These are phyloP conservation scores for Globisporangium carolinianum DNA, from an alignment of 352 stramenopile genomes.

Conservation along the genomic window DNA sequence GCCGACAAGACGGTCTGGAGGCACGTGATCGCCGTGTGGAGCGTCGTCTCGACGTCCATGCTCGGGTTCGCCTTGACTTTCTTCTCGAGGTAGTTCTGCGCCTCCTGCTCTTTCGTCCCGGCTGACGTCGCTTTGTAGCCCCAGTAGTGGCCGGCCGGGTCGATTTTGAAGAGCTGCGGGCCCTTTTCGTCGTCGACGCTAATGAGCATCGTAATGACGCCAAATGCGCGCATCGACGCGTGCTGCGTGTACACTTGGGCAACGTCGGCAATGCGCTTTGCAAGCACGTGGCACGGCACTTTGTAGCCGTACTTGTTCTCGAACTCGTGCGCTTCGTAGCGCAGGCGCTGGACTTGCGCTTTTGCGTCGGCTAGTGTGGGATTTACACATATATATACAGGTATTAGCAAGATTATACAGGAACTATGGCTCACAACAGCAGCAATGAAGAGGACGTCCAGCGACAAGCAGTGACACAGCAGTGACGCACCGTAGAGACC, in stretches of 20 bases:
- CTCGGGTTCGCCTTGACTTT: conserved; percentile 89
- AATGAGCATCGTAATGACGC: conserved; percentile 94
- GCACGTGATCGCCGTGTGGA: conserved; percentile 96
- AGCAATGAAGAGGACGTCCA: background rate
- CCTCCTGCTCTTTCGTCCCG: conserved; percentile 97
- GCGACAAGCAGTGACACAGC: background rate
- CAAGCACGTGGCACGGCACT: conserved; percentile 92
- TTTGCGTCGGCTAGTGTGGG: conserved; percentile 74
- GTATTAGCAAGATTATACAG: too few species aligned
- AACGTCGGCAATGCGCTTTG: conserved; percentile 97
- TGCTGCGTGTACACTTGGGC: conserved; percentile 94
- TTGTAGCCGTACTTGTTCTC: conserved; percentile 96
- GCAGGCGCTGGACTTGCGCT: conserved; percentile 91
- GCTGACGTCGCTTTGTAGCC: conserved; percentile 91
- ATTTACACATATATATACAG: background rate
- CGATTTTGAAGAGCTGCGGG: conserved; percentile 97
- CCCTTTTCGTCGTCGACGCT: conserved; percentile 98
- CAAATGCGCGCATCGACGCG: conserved; percentile 93
- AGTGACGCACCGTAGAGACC: conserved; percentile 70
- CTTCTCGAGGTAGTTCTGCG: conserved; percentile 99
- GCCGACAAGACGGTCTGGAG: conserved; percentile 96
- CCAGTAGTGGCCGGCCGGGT: conserved; percentile 97
- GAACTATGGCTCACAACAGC: background rate
- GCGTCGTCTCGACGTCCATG: conserved; percentile 91
- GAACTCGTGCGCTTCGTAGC: conserved; percentile 97